Percentiles rank a stretch among this genome's conserved stretches.
Conservation (phyloP, 2,329 filamentous ascomycete genomes). For the Hypoxylon sp. region DNA sequence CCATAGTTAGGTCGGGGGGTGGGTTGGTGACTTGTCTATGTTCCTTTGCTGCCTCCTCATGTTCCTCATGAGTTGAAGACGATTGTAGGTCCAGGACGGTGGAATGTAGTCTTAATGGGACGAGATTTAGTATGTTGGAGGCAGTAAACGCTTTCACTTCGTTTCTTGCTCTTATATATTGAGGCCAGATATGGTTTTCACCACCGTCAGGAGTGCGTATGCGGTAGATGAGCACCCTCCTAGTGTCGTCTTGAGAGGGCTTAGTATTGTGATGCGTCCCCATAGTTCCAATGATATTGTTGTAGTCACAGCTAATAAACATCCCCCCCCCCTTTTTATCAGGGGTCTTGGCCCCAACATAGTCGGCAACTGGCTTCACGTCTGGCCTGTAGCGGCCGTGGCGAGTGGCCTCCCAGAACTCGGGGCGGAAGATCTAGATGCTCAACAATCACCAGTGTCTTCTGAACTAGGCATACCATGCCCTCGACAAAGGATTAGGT, state of each 20-base stretch:
- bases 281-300: not conserved
- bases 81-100: too few species aligned
- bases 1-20: too few species aligned
- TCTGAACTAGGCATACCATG: not conserved
- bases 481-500: too few species aligned
- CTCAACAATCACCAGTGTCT: not conserved
- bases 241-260: not conserved
- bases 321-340: too few species aligned
- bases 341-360: not conserved
- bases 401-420: too few species aligned
- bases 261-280: not conserved
- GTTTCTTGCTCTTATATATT: not conserved
- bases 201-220: not conserved
- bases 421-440: too few species aligned
- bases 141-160: not conserved
- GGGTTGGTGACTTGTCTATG: too few species aligned
- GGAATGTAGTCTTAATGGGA: too few species aligned
- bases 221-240: not conserved
- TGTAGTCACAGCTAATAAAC: too few species aligned
- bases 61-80: too few species aligned
- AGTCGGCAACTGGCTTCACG: not conserved
- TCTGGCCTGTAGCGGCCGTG: not conserved
- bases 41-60: not conserved
- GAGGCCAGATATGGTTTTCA: not conserved
- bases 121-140: not conserved